Conservation (phyloP, 2,329 filamentous ascomycete species). For the Botrytis elliptica region DNA sequence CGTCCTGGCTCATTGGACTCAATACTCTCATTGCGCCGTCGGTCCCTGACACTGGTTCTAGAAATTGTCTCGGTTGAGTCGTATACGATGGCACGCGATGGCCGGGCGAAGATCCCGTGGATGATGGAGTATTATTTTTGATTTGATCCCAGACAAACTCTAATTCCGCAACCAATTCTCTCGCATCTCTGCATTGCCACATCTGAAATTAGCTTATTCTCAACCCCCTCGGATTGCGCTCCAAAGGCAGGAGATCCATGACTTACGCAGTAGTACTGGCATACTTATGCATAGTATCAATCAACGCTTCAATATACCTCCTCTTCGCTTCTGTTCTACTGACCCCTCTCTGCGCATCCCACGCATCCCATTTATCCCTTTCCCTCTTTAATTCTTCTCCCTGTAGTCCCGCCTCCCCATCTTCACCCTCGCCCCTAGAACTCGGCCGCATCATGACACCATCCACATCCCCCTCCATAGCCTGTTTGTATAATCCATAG, state of each 20-base stretch:
- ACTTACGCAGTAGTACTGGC: slow-evolving; percentile 75
- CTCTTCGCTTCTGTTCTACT: slow-evolving; percentile 90
- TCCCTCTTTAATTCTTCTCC: slow-evolving; percentile 50
- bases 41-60: slow-evolving; percentile 49
- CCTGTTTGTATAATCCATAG: slow-evolving; percentile 98
- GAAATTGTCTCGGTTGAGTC: slow-evolving; percentile 43
- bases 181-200: slow-evolving; percentile 60
- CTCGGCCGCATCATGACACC: slow-evolving; percentile 85
- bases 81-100: slow-evolving; percentile 38
- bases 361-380: slow-evolving; percentile 83
- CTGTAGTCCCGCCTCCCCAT: slow-evolving; percentile 43
- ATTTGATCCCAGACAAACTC: slow-evolving; percentile 99
- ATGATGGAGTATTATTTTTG: slow-evolving; percentile 75
- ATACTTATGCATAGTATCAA: slow-evolving; percentile 96
- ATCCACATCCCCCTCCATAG: slow-evolving; percentile 97
- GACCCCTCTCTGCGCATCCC: slow-evolving; percentile 82
- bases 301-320: slow-evolving; percentile 87
- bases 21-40: slow-evolving; percentile 66
- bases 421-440: slow-evolving; percentile 55
- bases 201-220: slow-evolving; percentile 20
- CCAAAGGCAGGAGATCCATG: not conserved
- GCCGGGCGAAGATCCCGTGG: slow-evolving; percentile 57
- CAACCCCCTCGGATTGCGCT: too few relatives aligned
- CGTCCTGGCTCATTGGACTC: slow-evolving; percentile 82
- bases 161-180: slow-evolving; percentile 87